Conservation (phyloP, 805 yeast species). For the Barnettozyma siamensis region DNA sequence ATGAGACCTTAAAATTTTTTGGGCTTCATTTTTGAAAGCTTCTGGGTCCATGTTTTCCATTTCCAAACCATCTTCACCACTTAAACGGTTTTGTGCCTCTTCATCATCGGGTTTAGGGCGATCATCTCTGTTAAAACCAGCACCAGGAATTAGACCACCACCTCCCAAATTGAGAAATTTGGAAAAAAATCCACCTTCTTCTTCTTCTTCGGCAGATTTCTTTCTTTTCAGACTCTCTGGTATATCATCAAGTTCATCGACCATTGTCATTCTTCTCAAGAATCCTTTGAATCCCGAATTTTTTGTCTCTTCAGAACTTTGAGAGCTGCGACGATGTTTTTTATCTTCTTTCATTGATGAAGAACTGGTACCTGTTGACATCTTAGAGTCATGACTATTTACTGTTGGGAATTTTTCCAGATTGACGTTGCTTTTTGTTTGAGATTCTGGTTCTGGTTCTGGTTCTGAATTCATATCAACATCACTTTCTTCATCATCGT, state of each 20-base stretch:
- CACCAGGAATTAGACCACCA: constrained; percentile 34
- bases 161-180: constrained; percentile 26
- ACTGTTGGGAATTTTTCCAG: not conserved
- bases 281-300: constrained; percentile 14
- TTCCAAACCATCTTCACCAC: constrained; percentile 35
- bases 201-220: constrained; percentile 18
- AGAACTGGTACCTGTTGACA: not conserved
- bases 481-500: constrained; percentile 18
- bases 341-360: constrained; percentile 1
- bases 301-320: constrained; percentile 10
- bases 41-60: constrained; percentile 38
- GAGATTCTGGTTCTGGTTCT: not conserved
- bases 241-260: constrained; percentile 17
- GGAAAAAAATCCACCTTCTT: constrained; percentile 24
- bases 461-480: constrained; percentile 17
- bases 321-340: not conserved
- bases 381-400: not conserved
- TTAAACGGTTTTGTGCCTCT: constrained; percentile 30
- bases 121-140: constrained; percentile 15
- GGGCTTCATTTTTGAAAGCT: constrained; percentile 46
- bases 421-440: not conserved
- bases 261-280: constrained; percentile 16
- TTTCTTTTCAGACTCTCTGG: constrained; percentile 6
- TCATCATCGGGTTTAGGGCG: constrained; percentile 24
- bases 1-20: constrained; percentile 47